Conservation (phyloP, 805 yeast genomes). For the Wickerhamomyces ciferrii region DNA sequence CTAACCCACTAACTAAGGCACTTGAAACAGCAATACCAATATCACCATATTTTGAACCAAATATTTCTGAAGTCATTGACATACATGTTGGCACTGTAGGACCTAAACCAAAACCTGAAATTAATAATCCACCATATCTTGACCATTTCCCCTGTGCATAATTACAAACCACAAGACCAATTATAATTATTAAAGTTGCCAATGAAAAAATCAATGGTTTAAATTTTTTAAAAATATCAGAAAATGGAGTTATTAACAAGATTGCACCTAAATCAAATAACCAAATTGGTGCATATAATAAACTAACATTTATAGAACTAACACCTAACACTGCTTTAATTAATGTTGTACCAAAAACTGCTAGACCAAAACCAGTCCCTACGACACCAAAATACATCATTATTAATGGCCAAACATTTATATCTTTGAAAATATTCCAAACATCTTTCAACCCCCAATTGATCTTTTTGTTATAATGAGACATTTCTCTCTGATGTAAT, state of each 20-base stretch:
- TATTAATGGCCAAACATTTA: constrained; percentile 72
- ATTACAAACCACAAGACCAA: constrained; percentile 72
- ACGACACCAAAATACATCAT: constrained; percentile 92
- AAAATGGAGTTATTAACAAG: constrained; percentile 69
- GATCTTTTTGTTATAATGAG: constrained; percentile 35
- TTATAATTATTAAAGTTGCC: constrained; percentile 62
- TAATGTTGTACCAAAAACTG: constrained; percentile 79
- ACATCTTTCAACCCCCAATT: constrained; percentile 62
- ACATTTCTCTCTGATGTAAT: constrained; percentile 59
- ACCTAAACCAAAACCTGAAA: constrained; percentile 84
- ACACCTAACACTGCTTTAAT: constrained; percentile 59
- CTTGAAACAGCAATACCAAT: constrained; percentile 80
- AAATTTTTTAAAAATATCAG: constrained; percentile 57
- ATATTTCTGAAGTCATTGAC: constrained; percentile 79
- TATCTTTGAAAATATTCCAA: constrained; percentile 47
- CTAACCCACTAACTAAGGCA: constrained; percentile 81
- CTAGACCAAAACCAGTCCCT: constrained; percentile 85
- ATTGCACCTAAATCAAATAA: constrained; percentile 77
- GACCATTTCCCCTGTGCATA: constrained; percentile 72
- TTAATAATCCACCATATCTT: constrained; percentile 72
- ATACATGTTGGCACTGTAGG: constrained; percentile 87
- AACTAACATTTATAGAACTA: constrained; percentile 59
- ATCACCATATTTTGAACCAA: constrained; percentile 68
- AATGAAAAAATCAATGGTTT: constrained; percentile 60
- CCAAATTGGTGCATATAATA: constrained; percentile 89